Base-by-base conservation (phyloP, 2,329 filamentous ascomycete genomes). In the Pseudocercospora crystallina region DNA sequence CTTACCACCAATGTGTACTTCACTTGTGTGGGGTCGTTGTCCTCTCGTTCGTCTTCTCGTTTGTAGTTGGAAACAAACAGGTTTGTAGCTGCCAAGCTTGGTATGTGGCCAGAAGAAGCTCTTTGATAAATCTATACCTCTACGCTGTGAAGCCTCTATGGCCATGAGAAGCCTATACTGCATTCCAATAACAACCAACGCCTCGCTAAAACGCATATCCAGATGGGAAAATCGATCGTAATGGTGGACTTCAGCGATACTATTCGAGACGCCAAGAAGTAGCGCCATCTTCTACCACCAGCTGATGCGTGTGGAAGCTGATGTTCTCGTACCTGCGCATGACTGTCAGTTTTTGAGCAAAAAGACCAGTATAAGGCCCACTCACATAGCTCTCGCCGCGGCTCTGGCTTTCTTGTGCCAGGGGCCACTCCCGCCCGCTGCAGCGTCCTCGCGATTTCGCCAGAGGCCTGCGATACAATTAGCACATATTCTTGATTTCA, bases 211-310 rank as follows among this genome's bases (percentile, higher is more conserved):
- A 26, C 20, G 20, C 20, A 26, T 3, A 7, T 26, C 3, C 20
- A 26, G 20, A 26, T 26, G 20, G n/a, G n/a, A 26, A 26, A 7
- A 26, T 26, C 7, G 20, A 26, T 26, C 4, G 20, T 7, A 4
- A 26, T 3, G 20, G 7, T 26, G 20, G 20, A 26, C 20, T 7
- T 26, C 20, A 26, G 7, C 7, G 20, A 34, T 55, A 60, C 9
- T 58, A 49, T 40, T 62, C 56, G 30, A 65, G 41, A 9, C 49
- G 49, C 84, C 87, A 94, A 38, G 73, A 77, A 57, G 76, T 68
- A 33, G 80, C 81, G 13, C 80, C 80, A 63, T 92, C 84, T 17
- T 78, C 76, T 56, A 96, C 80, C 32, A 82, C 80, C 63, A 95
- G 68, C 43, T 62, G 56, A 51, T 69, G 63, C 10, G 66, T 71